phyloP scores from a whole-genome alignment of 2,329 filamentous ascomycete species.

The Fusarium sp. region DNA sequence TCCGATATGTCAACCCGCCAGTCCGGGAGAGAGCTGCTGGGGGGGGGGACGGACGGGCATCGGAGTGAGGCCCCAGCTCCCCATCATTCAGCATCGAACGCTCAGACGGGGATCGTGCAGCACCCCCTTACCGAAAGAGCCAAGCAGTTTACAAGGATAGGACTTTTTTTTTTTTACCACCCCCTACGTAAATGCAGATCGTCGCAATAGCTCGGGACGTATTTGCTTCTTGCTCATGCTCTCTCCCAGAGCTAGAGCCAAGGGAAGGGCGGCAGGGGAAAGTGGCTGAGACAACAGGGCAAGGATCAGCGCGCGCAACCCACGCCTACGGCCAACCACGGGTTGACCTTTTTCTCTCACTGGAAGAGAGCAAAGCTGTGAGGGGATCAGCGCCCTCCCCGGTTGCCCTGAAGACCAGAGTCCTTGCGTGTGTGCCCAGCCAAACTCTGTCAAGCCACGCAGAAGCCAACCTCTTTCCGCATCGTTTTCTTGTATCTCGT shows the following conservation, averaged over 20 bases:
- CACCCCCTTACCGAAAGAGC: background rate
- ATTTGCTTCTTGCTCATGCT: slow-evolving; percentile 10
- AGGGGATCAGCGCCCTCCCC: background rate
- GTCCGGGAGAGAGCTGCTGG: slow-evolving; percentile 15
- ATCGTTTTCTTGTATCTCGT: background rate
- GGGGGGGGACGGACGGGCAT: background rate
- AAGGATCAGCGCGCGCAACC: slow-evolving; percentile 20
- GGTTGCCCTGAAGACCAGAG: slow-evolving; percentile 11
- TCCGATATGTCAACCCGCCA: slow-evolving; percentile 34
- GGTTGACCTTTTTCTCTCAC: background rate
- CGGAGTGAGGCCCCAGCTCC: background rate
- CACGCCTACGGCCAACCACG: slow-evolving; percentile 1
- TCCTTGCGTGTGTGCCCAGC: slow-evolving; percentile 22
- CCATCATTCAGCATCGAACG: slow-evolving; percentile 1
- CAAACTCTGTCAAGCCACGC: slow-evolving; percentile 10
- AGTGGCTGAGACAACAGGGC: slow-evolving; percentile 14
- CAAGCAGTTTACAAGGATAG: background rate
- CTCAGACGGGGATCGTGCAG: slow-evolving; percentile 29
- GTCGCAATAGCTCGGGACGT: background rate
- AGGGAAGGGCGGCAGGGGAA: slow-evolving; percentile 29
- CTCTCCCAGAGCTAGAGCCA: slow-evolving; percentile 5
- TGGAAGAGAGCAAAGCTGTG: background rate
- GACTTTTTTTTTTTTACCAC: background rate
- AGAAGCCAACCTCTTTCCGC: background rate
- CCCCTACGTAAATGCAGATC: slow-evolving; percentile 22